Base-by-base conservation (phyloP, 75 land plant species). In the Pinus taeda region DNA sequence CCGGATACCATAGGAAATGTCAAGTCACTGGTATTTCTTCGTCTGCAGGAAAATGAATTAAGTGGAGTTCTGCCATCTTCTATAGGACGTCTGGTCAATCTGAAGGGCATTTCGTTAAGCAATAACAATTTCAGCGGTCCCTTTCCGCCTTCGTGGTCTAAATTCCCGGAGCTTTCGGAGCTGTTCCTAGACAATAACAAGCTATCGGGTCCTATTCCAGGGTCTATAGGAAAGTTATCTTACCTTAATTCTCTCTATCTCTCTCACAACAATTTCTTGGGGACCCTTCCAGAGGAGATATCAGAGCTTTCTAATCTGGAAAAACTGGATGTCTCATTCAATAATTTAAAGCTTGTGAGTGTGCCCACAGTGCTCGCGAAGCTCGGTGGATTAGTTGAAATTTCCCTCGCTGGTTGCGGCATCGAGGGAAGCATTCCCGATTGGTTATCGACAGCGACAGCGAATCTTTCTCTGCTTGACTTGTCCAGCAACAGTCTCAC, bases 141-240 rank as follows among this genome's bases (percentile, higher is more conserved):
- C 37, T 60, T 91, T 21, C 84, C 87, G 21, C 26, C 17, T 1
- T 76, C 66, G 17, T 14, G 85, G 8, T 85, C 81, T 11, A 60
- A 55, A 15, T 63, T 79, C 1, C 7, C 77, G 12, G 55, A 58
- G 13, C 20, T 85, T 49, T 77, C 73, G 79, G 75, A 79, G 60
- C 70, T 83, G 13, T 45, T 74, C 24, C 39, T 88, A 42, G 77
- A 56, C 14, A 66, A 33, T 20, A 88, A 88, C 60, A 26, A 56
- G 20, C 57, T 88, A 59, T 76, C 80, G 0, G 90, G 87, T 14
- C 65, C 18, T 37, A 85, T 88, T 24, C 86, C 90, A 4, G 74
- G 55, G 26, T 75, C 88, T 17, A 69, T 86, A 15, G 33, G 33
- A 33, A 33, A 33, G 33, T 2, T 33, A 1, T 33, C 33, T 33